phyloP scores from a whole-genome alignment of 306 rosid genomes.

The Lagenaria siceraria region DNA sequence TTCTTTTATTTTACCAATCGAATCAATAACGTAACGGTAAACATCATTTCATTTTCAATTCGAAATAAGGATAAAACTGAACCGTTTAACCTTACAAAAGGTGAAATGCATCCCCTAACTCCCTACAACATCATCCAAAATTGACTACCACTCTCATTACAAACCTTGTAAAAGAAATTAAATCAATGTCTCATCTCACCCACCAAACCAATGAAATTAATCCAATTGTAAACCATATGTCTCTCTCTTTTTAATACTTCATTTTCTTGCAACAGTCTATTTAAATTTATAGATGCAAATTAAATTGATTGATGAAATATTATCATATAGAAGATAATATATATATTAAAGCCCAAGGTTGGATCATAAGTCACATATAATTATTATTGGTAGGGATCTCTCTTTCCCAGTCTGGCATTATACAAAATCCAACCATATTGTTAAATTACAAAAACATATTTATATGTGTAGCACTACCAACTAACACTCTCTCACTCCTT shows the following conservation, averaged over 20 bases:
- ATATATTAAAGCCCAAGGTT: neutral
- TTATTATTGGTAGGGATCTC: neutral
- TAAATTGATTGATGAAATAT: neutral
- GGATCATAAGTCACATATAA: neutral
- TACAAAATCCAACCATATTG: neutral
- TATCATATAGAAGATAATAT: neutral
- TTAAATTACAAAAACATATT: neutral
- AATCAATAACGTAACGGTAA: too few relatives aligned
- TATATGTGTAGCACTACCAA: neutral
- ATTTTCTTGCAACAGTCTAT: too few relatives aligned
- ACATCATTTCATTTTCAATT: too few relatives aligned
- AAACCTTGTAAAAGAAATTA: neutral
- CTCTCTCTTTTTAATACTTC: neutral
- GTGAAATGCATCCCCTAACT: neutral
- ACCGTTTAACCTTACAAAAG: too few relatives aligned
- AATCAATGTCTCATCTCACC: neutral
- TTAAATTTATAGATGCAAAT: neutral
- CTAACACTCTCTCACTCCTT: neutral
- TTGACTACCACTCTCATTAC: neutral
- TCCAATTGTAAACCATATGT: neutral
- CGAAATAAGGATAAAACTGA: neutral
- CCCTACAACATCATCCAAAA: neutral
- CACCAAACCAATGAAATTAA: neutral
- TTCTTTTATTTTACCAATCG: too few relatives aligned
- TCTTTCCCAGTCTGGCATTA: neutral